Base-by-base conservation (phyloP, 2,329 filamentous ascomycete genomes). In the Colletotrichum sp. region DNA sequence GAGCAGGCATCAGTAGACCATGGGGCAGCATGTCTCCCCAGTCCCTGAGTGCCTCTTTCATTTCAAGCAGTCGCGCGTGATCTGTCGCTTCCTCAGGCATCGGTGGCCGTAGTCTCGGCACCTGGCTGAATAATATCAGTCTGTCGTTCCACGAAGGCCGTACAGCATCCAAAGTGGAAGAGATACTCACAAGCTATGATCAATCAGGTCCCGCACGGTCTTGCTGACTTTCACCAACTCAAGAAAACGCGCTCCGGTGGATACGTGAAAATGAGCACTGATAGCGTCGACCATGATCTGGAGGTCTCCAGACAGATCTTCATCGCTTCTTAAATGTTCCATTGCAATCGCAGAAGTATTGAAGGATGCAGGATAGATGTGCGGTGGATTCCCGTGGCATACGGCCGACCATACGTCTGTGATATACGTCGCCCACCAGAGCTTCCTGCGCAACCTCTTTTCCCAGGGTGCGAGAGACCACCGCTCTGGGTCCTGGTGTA, bases 321-420 rank as follows among this genome's bases (percentile, higher is more conserved):
- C 86, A 36, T 87, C 86, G 21, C 80, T 83, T 9, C 81, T 77
- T 11, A 87, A 66, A 73, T 88, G 86, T 3, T 87, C 85, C 76
- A 87, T 81, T 8, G 80, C 78, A 8, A 83, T 80, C 4, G 80
- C 76, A 1, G 79, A 71, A 1, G 86, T 88, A 61, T 82, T 84
- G 67, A 84, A 87, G 0, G 86, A 84, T 5, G 79, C 80, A 4
- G 76, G 74, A 62, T 81, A 81, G 31, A 88, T 84, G 74, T 87
- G 86, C 3, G 86, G 85, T 6, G 86, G 85, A 62, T 87, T 87
- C 1, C 86, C 86, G 70, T 87, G 86, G 47, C 83, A 84, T 33
- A 87, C 80, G 2, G 85, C 81, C 2, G 86, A 84, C 86, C 86
- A 88, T 33, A 82, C 82, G 69, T 88, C 86, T 1, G 82, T 80